Base-by-base conservation (phyloP, 176 grass and related monocot genomes). In the Chrysopogon serrulatus region DNA sequence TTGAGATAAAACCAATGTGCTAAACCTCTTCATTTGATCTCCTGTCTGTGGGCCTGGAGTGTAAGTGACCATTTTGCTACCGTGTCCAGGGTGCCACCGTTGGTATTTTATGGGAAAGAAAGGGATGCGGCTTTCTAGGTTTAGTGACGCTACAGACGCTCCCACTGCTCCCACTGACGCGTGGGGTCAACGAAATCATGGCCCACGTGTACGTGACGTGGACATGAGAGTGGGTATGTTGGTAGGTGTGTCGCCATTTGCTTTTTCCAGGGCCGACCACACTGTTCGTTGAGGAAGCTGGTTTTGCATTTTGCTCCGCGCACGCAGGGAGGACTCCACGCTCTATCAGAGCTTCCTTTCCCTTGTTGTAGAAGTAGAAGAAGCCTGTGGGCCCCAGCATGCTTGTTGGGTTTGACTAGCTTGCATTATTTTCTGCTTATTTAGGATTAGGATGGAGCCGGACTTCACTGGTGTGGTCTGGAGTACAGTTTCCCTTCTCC, bases 141-240 rank as follows among this genome's bases (percentile, higher is more conserved):
- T n/a, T 4, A 35, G 6, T 1, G 28, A 2, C 12, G 14, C 3
- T 31, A 6, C 3, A 6, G 0, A 1, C 2, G 18, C 16, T 1
- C 0, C 0, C 0, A 0, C 0, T 0, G 0, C 3, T 0, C 6
- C 23, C 8, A 4, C 63, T 53, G 65, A 77, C 28, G 0, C 0
- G 7, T 26, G 18, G 78, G 77, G 14, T 0, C 30, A 3, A 5
- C 0, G 0, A 0, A 0, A 0, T 0, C 0, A 0, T 0, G 37
- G 1, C 42, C 65, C 53, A 65, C 65, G 0, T 49, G 30, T 73
- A 0, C 0, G 37, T 70, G 6, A 62, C 0, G 0, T 0, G 5
- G 2, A 6, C 0, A 5, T 26, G 0, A 1, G 1, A 0, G 28
- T 4, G 68, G 23, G 75, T 75, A 68, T 0, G 17, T 4, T 0